Evolutionary conservation across 345 rosid genomes (phyloP), one percentile per base, ranked within the genome.

Genomic region (Citrus reticulata): DNA sequence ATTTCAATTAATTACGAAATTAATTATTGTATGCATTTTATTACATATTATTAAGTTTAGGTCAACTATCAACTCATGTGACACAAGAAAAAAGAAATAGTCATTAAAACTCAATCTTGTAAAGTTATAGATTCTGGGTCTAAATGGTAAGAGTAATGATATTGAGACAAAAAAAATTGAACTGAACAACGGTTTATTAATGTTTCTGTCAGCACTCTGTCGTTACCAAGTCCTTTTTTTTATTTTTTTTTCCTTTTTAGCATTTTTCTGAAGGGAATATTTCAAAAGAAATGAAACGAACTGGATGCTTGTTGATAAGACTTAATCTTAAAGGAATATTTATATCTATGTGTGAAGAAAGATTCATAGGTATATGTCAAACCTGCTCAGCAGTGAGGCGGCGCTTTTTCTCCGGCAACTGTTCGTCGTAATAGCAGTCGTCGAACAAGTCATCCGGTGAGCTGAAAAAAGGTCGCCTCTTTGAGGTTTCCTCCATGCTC

Each of bases 301-400:
- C 62, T 72, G 27, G 84, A 82, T 83, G 55, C 86, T 74, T 82
- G 55, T 85, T 74, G 72, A 82, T 81, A 68, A 68, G 68, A 66
- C 51, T 42, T 57, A 39, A 79, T 78, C 73, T 6, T 68, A 2
- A 71, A 20, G 70, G 77, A 78, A 60, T 58, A 61, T 22, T 37
- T 66, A 29, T 42, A 42, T 42, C 11, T 13, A 46, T 1, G 13
- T 13, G 8, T 71, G 32, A 11, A 51, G 59, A 35, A 25, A 60
- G 78, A 39, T 69, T 14, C n/a, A 17, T 14, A 22, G 62, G 17
- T 19, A 1, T 46, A 46, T 13, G 17, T 51, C 62, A 40, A 14
- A 92, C 98, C 95, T 95, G 98, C 70, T 93, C 89, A 1, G 87
- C 39, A 24, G 91, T 88, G 60, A 95, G 97, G 37, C 98, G 94